phyloP scores from a whole-genome alignment of 768 basidiomycete genomes.

The Suillus ampliporus region DNA sequence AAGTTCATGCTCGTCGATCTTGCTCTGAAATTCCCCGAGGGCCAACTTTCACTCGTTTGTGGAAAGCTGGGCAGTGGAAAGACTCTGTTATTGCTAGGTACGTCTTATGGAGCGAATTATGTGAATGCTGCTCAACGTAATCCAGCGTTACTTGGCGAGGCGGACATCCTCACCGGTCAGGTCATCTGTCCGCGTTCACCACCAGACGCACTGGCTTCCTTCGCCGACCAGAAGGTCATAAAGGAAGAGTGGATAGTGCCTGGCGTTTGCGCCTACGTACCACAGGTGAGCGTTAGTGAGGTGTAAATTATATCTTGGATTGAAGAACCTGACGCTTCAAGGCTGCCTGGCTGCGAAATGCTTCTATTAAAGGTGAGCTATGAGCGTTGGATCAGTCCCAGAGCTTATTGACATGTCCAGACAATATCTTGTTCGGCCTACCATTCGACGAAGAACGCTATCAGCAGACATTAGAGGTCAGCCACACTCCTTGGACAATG shows the following conservation, averaged over 20 bases:
- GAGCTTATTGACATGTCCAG: conserved; percentile 24
- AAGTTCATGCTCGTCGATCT: conserved; percentile 86
- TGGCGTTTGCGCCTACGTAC: conserved; percentile 87
- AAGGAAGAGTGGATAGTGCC: conserved; percentile 77
- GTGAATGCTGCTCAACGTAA: conserved; percentile 17
- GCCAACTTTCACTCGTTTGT: conserved; percentile 82
- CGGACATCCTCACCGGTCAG: conserved; percentile 83
- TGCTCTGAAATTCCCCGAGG: conserved; percentile 75
- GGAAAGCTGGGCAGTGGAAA: conserved; percentile 92
- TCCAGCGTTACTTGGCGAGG: conserved; percentile 83
- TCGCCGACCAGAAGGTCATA: conserved; percentile 46
- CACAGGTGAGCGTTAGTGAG: conserved; percentile 53
- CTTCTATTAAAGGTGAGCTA: conserved; percentile 59
- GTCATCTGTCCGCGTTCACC: conserved; percentile 84
- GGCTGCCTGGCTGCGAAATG: conserved; percentile 76
- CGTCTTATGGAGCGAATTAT: conserved; percentile 4
- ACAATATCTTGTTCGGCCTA: conserved; percentile 82
- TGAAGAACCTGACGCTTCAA: conserved; percentile 34
- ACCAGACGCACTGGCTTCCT: conserved; percentile 74
- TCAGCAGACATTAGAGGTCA: conserved; percentile 73
- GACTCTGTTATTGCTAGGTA: conserved; percentile 78
- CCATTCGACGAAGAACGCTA: conserved; percentile 80
- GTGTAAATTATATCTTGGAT: conserved; percentile 46
- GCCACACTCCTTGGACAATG: conserved; percentile 12
- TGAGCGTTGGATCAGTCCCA: too few species aligned